A percentile compares a stretch with the other conserved stretches of the same genome.
phyloP scores from a whole-genome alignment of 345 rosid species.

The Turritis glabra region DNA sequence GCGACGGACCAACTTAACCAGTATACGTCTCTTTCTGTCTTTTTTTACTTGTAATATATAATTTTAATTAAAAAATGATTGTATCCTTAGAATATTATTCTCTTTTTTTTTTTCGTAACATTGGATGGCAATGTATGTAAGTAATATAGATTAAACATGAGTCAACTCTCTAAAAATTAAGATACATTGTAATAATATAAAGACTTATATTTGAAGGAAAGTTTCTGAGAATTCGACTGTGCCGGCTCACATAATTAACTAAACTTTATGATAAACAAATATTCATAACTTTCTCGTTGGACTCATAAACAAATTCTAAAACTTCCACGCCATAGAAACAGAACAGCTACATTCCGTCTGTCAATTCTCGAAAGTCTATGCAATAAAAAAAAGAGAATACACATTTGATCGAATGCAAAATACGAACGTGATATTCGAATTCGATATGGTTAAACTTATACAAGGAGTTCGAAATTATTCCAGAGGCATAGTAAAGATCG shows the following conservation, averaged over 20 bases:
- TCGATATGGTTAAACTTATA: background rate
- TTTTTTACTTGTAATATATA: background rate
- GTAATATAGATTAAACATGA: background rate
- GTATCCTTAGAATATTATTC: background rate
- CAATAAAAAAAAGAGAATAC: background rate
- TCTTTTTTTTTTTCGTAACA: background rate
- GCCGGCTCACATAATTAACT: conserved; percentile 19
- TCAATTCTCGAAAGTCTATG: conserved; percentile 6
- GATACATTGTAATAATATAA: background rate
- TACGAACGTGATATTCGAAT: background rate
- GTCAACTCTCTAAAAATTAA: conserved; percentile 20
- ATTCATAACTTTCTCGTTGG: background rate
- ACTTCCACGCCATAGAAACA: background rate
- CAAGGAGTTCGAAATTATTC: conserved; percentile 26
- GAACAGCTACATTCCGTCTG: conserved; percentile 8
- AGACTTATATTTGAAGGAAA: background rate
- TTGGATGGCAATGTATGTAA: background rate
- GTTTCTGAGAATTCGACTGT: conserved; percentile 18
- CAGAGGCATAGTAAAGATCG: conserved; percentile 5
- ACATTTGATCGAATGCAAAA: background rate
- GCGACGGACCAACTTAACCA: conserved; percentile 19
- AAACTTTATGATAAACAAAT: background rate
- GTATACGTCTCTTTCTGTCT: background rate
- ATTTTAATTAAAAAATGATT: background rate
- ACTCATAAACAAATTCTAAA: background rate